Percentiles rank a stretch among this genome's conserved stretches.
phyloP scores from a whole-genome alignment of 2,329 filamentous ascomycete genomes.

The Neonectria ditissima region DNA sequence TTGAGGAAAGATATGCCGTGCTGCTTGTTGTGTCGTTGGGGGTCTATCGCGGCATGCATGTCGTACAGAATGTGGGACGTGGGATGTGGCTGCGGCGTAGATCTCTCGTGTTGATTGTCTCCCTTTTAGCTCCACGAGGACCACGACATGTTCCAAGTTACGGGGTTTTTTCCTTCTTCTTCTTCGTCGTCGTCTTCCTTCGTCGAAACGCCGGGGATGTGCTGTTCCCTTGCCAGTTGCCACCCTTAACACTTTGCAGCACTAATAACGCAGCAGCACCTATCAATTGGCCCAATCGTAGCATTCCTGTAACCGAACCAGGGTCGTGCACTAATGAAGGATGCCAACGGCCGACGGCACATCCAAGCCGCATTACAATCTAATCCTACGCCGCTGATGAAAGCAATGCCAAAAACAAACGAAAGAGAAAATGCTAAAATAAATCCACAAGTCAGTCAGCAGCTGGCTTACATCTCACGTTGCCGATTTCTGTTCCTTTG shows the following conservation, averaged over 20 bases:
- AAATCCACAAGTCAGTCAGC: neutral
- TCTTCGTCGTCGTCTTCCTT: neutral
- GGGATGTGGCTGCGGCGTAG: slow-evolving; percentile 1
- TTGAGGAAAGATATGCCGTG: neutral
- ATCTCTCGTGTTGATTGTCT: neutral
- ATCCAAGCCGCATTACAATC: neutral
- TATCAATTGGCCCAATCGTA: neutral
- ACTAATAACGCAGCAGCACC: neutral
- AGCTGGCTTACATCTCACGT: neutral
- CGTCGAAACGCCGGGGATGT: neutral
- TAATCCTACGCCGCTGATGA: neutral
- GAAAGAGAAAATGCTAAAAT: neutral
- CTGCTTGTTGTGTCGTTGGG: neutral
- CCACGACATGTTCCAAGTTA: slow-evolving; percentile 2
- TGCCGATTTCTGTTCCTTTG: neutral
- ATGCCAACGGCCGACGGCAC: neutral
- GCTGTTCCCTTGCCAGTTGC: neutral
- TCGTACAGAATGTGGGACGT: slow-evolving; percentile 2
- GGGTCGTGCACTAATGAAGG: neutral
- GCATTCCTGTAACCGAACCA: slow-evolving; percentile 9
- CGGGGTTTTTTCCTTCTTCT: neutral
- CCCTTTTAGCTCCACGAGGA: neutral
- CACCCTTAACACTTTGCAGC: neutral
- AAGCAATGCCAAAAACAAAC: neutral
- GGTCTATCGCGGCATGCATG: neutral